Base-by-base conservation (phyloP, 2,329 filamentous ascomycete species). In the Cladobotryum protrusum region DNA sequence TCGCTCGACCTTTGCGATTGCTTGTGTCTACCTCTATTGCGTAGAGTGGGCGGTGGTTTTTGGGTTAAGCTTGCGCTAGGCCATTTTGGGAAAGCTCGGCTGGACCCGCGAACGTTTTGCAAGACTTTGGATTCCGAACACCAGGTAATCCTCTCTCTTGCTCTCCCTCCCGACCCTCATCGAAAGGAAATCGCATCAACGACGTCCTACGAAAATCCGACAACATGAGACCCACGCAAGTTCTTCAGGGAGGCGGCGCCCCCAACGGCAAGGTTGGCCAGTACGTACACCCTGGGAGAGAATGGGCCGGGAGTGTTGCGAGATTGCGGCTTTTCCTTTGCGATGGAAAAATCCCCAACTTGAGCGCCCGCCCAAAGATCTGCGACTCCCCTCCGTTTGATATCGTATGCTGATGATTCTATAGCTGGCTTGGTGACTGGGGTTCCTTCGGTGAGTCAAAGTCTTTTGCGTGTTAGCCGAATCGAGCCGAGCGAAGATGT, bases 381-480 rank as follows among this genome's bases (percentile, higher is more conserved):
- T 40, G 17, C 5, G 34, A 3, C 13, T 4, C 14, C 24, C 29
- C 15, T 13, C 12, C 1, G 24, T 33, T 43, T 43, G 41, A 41
- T 20, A 29, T n/a, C 3, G 3, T 17, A 35, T 51, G 45, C 48
- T 52, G 17, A 48, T 42, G 39, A 6, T 53, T 54, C 17, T 56
- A 58, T 61, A 91, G 87, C 67, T 90, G 76, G 70, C 72, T 91
- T 52, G 87, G 87, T 60, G 72, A 72, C 69, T 92, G 87, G 86
- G 87, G 87, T 63, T 73, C 75, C 63, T 73, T 91, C 58, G 87
- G 86, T 89, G 81, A 75, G 82, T 81, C 9, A 13, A 33, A 45
- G 47, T 54, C 29, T 35, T 13, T 39, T 46, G 48, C 56, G 37
- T 50, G 49, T 45, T 54, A 51, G 57, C 52, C 56, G 57, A 56